Evolutionary conservation across 2,329 filamentous ascomycete species (phyloP), one percentile per base, ranked within the genome.

Genomic region (Talaromyces sp.): DNA sequence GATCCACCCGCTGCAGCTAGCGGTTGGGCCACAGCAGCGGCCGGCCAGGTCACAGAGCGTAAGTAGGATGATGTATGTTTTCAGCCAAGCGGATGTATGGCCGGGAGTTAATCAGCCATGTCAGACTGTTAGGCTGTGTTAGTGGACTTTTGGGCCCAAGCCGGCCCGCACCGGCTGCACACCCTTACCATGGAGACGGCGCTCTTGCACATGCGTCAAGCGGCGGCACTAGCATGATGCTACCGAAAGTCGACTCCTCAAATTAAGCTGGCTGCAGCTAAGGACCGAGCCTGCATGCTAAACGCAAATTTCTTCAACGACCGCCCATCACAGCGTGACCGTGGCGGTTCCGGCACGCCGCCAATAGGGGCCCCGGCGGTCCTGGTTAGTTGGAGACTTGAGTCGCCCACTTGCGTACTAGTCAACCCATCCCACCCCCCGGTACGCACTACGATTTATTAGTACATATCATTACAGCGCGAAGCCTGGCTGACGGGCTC

Each of bases 101-200:
- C 49, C 49, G 49, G 24, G 26, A 52, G 49, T 52, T 52, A 52
- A 52, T 52, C 26, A 52, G 49, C 27, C 49, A 52, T 29, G 49
- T 29, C 49, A 29, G 49, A 29, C 49, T 27, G 24, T 52, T 52
- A 51, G 49, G 21, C 26, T 26, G 26, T 27, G 26, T 27, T 27
- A 26, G 49, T 52, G 49, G 49, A 52, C 24, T 54, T 54, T 59
- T 46, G 58, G 49, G 58, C 50, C 52, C 32, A 38, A 31, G 29
- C 51, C 41, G 58, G 51, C 41, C 50, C 58, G 51, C 58, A 31
- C 46, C 58, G 49, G 58, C 21, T 55, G 35, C 19, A 31, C 29
- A 54, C 58, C 58, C 35, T 59, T 59, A 59, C 58, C 58, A 59
- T 59, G 58, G 58, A 38, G 58, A 59, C 58, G 58, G 58, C 50